Evolutionary conservation across 2,329 filamentous ascomycete genomes (phyloP).

Genomic region (Sporothrix protearum): DNA sequence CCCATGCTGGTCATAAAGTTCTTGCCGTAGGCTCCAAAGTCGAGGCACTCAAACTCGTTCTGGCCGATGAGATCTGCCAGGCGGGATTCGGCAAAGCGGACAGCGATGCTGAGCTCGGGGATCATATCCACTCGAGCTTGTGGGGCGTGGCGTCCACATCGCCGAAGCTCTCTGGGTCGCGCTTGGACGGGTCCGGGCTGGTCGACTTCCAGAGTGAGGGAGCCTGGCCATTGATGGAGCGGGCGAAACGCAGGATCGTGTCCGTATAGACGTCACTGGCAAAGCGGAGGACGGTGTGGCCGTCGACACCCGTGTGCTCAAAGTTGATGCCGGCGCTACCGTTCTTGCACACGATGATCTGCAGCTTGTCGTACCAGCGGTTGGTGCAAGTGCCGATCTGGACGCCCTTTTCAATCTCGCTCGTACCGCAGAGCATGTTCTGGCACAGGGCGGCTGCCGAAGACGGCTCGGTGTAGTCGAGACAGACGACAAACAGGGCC

Average conservation of each 20-base stretch:
- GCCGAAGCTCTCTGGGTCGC: conserved; percentile 85
- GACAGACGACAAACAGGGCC: conserved; percentile 83
- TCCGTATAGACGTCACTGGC: conserved; percentile 96
- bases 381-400: conserved; percentile 98
- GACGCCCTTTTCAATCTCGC: conserved; percentile 83
- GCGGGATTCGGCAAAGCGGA: conserved; percentile 92
- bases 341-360: conserved; percentile 99
- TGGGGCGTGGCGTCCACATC: conserved; percentile 91
- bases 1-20: conserved; percentile 97
- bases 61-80: conserved; percentile 93
- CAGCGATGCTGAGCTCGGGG: conserved; percentile 82
- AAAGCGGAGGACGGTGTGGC: conserved; percentile 93
- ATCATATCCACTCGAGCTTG: conserved; percentile 96
- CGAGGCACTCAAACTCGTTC: conserved; percentile 90
- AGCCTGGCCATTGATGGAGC: conserved; percentile 90
- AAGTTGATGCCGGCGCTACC: conserved; percentile 99
- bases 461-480: conserved; percentile 85
- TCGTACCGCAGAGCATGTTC: conserved; percentile 97
- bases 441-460: conserved; percentile 83
- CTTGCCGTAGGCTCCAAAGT: conserved; percentile 87
- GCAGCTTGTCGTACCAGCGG: conserved; percentile 97
- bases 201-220: conserved; percentile 87
- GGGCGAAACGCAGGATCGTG: conserved; percentile 91
- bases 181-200: conserved; percentile 88
- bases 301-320: conserved; percentile 96